These are phyloP conservation scores for Bipolaris gigantea DNA, from an alignment of 2,329 filamentous ascomycete species.

Conservation along the genomic window DNA sequence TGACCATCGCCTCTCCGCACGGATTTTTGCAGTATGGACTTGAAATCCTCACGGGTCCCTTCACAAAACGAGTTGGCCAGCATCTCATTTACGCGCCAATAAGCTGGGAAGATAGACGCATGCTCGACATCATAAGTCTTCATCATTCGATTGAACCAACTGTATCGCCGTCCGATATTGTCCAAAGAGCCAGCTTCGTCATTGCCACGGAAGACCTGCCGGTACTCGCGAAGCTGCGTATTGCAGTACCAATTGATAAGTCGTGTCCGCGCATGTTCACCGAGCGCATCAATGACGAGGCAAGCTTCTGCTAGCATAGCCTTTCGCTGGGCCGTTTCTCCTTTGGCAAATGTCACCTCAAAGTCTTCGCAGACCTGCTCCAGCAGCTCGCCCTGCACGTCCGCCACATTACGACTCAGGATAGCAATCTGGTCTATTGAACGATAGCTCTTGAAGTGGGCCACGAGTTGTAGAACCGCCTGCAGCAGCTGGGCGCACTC, in stretches of 20 bases:
- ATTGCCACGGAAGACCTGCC: slow-evolving; percentile 92
- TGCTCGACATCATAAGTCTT: slow-evolving; percentile 96
- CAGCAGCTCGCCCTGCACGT: slow-evolving; percentile 86
- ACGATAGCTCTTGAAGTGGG: slow-evolving; percentile 96
- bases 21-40: slow-evolving; percentile 83
- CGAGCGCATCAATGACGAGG: slow-evolving; percentile 90
- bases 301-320: slow-evolving; percentile 82
- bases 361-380: slow-evolving; percentile 99
- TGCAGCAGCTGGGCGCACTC: slow-evolving; percentile 93
- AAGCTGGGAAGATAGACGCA: slow-evolving; percentile 77
- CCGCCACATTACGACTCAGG: slow-evolving; percentile 87
- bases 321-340: slow-evolving; percentile 71
- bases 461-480: slow-evolving; percentile 96
- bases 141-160: slow-evolving; percentile 95
- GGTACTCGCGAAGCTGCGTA: slow-evolving; percentile 91
- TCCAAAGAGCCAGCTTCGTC: slow-evolving; percentile 92
- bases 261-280: slow-evolving; percentile 78
- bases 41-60: slow-evolving; percentile 93
- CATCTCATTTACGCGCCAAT: slow-evolving; percentile 89
- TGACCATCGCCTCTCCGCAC: slow-evolving; percentile 77
- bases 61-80: slow-evolving; percentile 93
- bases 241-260: slow-evolving; percentile 98
- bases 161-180: slow-evolving; percentile 92
- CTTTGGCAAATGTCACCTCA: slow-evolving; percentile 89
- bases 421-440: slow-evolving; percentile 98